Base-by-base conservation (phyloP, 148 eudicot genomes). In the Drosera capensis region DNA sequence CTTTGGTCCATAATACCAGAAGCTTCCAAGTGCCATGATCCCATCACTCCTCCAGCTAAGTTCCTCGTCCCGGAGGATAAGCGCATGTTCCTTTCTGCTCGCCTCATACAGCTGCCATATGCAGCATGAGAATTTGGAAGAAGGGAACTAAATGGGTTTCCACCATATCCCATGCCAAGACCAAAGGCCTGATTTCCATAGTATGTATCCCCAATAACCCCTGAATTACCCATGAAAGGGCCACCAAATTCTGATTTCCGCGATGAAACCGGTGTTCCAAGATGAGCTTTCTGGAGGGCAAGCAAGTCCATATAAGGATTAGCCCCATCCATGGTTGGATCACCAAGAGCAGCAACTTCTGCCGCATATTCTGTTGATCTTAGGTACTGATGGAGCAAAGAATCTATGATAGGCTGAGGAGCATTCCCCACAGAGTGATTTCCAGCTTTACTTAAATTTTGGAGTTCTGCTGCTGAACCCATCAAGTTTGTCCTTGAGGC, bases 241-340 rank as follows among this genome's bases (percentile, higher is more conserved):
- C 73, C 57, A 46, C 76, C 72, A 54, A 61, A 72, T 11, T 80
- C 84, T 8, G 92, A 68, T 46, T 90, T 90, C 55, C 74, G 94
- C 35, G 78, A 65, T 0, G 88, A 70, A 12, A 83, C 62, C 66
- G 80, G 26, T 15, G 70, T 45, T n/a, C 71, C 94, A 28, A 83
- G 49, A 48, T 88, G 78, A 48, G 94, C 83, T 57, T 88, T 83
- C 65, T 88, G 94, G 41, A 83, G 65, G 36, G 66, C 77, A 35
- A 70, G 54, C 37, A 84, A 45, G 61, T 84, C 79, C 77, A 71
- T 57, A 47, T 81, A 77, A 29, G 94, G 68, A 41, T 69, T 69
- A 17, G 69, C 75, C 48, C 75, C 67, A 26, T 73, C 82, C 57
- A 71, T 56, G 30, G 77, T 45, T 9, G 74, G 73, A 29, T 79